Percentiles rank a stretch among this genome's conserved stretches.
phyloP scores from a whole-genome alignment of 1,284 basidiomycete genomes.

The Ustilago sp. region DNA sequence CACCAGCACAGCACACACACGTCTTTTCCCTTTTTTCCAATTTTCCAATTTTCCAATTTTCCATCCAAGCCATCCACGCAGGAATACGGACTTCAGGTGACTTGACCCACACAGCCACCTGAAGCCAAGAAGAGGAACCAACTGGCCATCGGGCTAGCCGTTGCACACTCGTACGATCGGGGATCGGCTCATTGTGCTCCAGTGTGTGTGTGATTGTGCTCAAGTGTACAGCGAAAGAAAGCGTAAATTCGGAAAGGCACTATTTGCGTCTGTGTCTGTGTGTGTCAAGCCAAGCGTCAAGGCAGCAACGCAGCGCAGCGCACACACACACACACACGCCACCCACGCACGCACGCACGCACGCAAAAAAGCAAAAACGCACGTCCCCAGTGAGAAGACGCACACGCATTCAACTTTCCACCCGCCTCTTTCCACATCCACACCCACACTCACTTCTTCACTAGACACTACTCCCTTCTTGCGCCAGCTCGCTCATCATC shows the following conservation, averaged over 20 bases:
- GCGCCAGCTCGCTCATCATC: not conserved
- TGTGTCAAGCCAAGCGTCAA: not conserved
- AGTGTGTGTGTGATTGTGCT: not conserved
- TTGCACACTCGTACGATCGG: not conserved
- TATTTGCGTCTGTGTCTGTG: not conserved
- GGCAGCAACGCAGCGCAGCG: not conserved
- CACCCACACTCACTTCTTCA: not conserved
- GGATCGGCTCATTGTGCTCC: not conserved
- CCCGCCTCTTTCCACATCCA: not conserved
- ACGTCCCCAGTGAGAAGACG: not conserved
- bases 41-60: not conserved
- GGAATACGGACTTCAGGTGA: not conserved
- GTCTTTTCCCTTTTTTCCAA: not conserved
- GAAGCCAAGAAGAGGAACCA: not conserved
- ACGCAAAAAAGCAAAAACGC: too few species aligned
- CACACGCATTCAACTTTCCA: not conserved
- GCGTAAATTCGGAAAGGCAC: not conserved
- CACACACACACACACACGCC: conserved; percentile 4
- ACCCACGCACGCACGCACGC: conserved; percentile 4
- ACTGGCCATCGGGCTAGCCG: not conserved
- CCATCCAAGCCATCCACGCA: not conserved
- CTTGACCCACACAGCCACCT: not conserved
- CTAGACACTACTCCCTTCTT: not conserved
- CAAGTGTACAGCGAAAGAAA: not conserved
- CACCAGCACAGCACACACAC: conserved; percentile 7